Percentiles rank a stretch among this genome's conserved stretches.
These are phyloP conservation scores for Pythium monospermum DNA, from an alignment of 352 stramenopile species.

Conservation along the genomic window DNA sequence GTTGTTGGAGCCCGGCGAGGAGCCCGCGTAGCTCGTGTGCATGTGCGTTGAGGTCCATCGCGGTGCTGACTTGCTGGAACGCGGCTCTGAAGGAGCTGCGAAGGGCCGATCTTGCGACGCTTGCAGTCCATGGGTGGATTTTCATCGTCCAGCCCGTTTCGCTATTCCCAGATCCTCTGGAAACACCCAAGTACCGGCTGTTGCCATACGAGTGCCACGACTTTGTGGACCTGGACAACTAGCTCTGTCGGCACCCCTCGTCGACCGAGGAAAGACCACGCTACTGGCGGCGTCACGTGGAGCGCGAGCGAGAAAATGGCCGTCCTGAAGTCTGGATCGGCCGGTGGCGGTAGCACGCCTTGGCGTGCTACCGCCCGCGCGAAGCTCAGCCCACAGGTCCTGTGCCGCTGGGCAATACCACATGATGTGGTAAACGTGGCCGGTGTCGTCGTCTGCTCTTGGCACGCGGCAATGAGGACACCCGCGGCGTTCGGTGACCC, in stretches of 20 bases:
- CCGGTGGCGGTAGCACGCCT: neutral
- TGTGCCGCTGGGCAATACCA: neutral
- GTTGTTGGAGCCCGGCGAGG: neutral
- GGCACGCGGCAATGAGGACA: neutral
- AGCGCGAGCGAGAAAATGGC: neutral
- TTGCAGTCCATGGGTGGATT: neutral
- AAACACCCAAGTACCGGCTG: neutral
- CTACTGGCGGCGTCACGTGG: neutral
- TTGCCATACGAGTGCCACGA: neutral
- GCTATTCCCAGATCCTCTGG: neutral
- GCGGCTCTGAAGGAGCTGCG: neutral
- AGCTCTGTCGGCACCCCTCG: neutral
- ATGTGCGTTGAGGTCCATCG: neutral
- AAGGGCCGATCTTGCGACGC: neutral
- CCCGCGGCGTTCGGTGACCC: neutral
- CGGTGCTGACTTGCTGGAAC: neutral
- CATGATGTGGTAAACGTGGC: neutral
- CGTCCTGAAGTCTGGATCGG: neutral
- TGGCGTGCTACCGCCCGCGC: no score
- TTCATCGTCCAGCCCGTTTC: neutral
- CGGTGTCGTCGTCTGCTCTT: neutral
- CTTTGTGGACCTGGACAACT: neutral
- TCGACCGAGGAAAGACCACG: neutral
- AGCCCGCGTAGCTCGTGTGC: neutral
- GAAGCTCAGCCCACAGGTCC: neutral